phyloP scores from a whole-genome alignment of 2,329 filamentous ascomycete species.

The Aspergillus sojae region DNA sequence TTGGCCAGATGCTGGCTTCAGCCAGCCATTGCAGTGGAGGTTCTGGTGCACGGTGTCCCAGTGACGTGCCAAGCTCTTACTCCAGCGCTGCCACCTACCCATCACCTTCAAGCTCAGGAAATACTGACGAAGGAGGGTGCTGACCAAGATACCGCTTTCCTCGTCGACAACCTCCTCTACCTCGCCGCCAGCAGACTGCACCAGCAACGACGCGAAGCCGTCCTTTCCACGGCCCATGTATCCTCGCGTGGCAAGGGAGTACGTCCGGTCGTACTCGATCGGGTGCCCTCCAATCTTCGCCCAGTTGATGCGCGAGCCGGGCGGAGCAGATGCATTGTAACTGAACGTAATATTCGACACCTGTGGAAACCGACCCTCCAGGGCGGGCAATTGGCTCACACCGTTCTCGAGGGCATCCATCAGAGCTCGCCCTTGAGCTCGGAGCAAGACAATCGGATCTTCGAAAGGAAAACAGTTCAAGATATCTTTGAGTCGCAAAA shows the following conservation, averaged over 20 bases:
- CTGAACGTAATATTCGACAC: slow-evolving; percentile 80
- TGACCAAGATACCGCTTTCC: slow-evolving; percentile 84
- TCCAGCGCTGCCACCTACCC: slow-evolving; percentile 76
- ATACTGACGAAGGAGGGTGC: slow-evolving; percentile 84
- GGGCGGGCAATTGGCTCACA: slow-evolving; percentile 76
- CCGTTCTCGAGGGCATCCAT: slow-evolving; percentile 82
- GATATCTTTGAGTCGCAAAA: slow-evolving; percentile 78
- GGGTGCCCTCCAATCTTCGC: slow-evolving; percentile 64
- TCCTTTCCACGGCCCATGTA: slow-evolving; percentile 92
- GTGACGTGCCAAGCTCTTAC: slow-evolving; percentile 62
- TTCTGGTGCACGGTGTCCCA: slow-evolving; percentile 68
- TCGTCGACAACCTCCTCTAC: slow-evolving; percentile 80
- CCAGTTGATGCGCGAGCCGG: slow-evolving; percentile 65
- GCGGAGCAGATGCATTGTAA: slow-evolving; percentile 66
- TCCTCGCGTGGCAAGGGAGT: slow-evolving; percentile 76
- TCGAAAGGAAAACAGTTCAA: slow-evolving; percentile 91
- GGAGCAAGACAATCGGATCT: slow-evolving; percentile 80
- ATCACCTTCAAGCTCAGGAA: slow-evolving; percentile 84
- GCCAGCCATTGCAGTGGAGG: slow-evolving; percentile 57
- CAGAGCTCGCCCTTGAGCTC: slow-evolving; percentile 71
- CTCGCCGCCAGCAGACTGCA: slow-evolving; percentile 72
- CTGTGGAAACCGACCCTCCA: slow-evolving; percentile 84
- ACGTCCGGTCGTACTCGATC: slow-evolving; percentile 65
- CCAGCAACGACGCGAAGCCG: slow-evolving; percentile 76
- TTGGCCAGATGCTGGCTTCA: slow-evolving; percentile 45